These are phyloP conservation scores for Dalbergia cochinchinensis DNA, from an alignment of 306 rosid genomes.

Conservation along the genomic window DNA sequence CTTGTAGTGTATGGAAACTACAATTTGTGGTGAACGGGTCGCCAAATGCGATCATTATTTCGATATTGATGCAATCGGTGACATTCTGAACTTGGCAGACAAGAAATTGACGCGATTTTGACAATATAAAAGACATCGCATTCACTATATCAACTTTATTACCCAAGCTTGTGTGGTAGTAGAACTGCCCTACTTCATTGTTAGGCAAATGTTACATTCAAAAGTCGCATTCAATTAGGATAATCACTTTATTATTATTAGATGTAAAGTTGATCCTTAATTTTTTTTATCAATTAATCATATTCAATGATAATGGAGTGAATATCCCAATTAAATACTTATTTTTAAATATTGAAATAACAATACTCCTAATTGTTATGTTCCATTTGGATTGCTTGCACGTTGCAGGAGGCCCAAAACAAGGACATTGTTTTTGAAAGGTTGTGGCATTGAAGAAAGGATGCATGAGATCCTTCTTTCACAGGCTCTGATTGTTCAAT, in stretches of 20 bases:
- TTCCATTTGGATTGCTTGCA: not conserved
- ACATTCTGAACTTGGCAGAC: not conserved
- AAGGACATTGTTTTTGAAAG: not conserved
- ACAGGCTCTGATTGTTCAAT: not conserved
- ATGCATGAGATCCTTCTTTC: not conserved
- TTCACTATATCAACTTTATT: not conserved
- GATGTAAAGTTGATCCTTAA: too few species aligned
- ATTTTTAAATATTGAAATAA: too few species aligned
- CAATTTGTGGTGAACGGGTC: not conserved
- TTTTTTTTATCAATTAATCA: too few species aligned
- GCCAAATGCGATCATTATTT: not conserved
- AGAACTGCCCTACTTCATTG: not conserved
- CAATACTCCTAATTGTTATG: not conserved
- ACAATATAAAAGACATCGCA: not conserved
- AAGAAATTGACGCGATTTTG: constrained; percentile 6
- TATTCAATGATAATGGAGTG: too few species aligned
- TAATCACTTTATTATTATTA: too few species aligned
- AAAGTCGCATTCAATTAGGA: too few species aligned
- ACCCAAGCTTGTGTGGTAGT: not conserved
- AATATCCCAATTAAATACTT: too few species aligned
- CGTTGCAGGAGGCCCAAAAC: not conserved
- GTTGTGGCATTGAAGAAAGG: not conserved
- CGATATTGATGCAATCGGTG: not conserved
- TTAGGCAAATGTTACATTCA: too few species aligned
- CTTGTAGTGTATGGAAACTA: not conserved